Evolutionary conservation across 2,329 filamentous ascomycete genomes (phyloP).

Genomic region (Nemania sp.): DNA sequence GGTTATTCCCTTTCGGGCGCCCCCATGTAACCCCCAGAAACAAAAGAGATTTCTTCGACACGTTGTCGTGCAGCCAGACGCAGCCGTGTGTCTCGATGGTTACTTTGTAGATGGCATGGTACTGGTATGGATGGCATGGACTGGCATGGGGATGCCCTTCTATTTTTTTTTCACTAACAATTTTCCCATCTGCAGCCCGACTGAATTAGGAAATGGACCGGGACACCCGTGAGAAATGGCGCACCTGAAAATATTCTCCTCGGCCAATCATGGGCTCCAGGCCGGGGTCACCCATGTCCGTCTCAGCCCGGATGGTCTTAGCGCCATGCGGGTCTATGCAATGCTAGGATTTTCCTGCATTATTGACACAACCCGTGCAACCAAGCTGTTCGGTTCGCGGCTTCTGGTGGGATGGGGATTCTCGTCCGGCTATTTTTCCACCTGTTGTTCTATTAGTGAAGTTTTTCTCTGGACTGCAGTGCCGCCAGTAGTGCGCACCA

Average conservation of each 20-base stretch:
- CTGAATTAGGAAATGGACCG: conserved; percentile 30
- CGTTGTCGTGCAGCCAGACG: conserved; percentile 25
- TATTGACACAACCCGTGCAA: conserved; percentile 20
- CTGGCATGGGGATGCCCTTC: conserved; percentile 15
- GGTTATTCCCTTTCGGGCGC: conserved; percentile 17
- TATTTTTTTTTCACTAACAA: neutral
- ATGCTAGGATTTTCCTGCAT: conserved; percentile 22
- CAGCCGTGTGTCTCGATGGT: neutral
- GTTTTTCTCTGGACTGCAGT: no score
- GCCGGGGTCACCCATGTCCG: neutral
- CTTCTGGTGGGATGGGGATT: conserved; percentile 13
- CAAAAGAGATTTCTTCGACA: conserved; percentile 20
- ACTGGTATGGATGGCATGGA: no score
- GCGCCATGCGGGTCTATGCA: conserved; percentile 18
- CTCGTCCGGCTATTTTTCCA: conserved; percentile 4
- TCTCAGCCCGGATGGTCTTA: conserved; percentile 17
- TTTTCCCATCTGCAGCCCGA: conserved; percentile 29
- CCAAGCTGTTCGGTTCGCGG: conserved; percentile 16
- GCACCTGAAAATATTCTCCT: conserved; percentile 33
- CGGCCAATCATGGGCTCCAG: conserved; percentile 23
- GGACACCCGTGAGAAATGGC: conserved; percentile 37
- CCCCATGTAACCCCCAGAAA: conserved; percentile 21
- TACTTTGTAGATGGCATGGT: no score
- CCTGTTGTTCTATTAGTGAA: neutral
- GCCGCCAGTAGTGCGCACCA: neutral